These are phyloP conservation scores for Ceratocystis destructans DNA, from an alignment of 2,329 filamentous ascomycete genomes.

Conservation along the genomic window DNA sequence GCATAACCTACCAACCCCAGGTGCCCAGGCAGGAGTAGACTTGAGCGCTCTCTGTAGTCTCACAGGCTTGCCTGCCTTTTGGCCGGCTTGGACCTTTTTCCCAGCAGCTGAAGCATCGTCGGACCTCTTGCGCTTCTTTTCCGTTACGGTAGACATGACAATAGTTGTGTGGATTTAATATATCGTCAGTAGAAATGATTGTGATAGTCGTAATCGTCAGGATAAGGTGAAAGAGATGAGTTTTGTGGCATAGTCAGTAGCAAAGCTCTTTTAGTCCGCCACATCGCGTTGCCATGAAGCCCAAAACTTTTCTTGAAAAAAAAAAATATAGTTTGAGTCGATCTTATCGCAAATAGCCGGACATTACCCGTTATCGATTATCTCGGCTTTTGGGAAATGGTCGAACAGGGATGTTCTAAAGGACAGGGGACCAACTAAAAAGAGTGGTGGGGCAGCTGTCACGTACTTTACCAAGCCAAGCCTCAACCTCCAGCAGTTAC, in stretches of 20 bases:
- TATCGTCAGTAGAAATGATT: neutral
- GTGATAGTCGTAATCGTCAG: neutral
- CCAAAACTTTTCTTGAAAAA: slow-evolving; percentile 21
- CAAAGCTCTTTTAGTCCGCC: neutral
- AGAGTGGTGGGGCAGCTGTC: neutral
- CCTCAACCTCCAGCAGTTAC: neutral
- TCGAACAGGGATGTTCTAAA: neutral
- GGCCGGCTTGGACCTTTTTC: slow-evolving; percentile 24
- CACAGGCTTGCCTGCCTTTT: slow-evolving; percentile 31
- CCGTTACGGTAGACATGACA: slow-evolving; percentile 26
- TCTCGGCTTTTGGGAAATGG: neutral
- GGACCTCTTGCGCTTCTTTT: slow-evolving; percentile 41
- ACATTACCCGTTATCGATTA: slow-evolving; percentile 12
- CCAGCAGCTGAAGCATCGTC: slow-evolving; percentile 12
- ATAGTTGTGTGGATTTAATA: slow-evolving; percentile 24
- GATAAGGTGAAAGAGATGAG: neutral
- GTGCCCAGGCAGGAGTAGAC: slow-evolving; percentile 8
- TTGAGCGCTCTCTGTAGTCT: slow-evolving; percentile 28
- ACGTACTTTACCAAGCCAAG: neutral
- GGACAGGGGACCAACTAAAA: neutral
- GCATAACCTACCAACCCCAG: slow-evolving; percentile 15
- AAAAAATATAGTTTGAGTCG: slow-evolving; percentile 11
- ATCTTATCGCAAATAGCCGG: slow-evolving; percentile 17
- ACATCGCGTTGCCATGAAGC: slow-evolving; percentile 13
- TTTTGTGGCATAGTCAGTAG: neutral